Evolutionary conservation across 768 basidiomycete genomes (phyloP), one percentile per base, ranked within the genome.

Genomic region (Phaeolepiota aurea): DNA sequence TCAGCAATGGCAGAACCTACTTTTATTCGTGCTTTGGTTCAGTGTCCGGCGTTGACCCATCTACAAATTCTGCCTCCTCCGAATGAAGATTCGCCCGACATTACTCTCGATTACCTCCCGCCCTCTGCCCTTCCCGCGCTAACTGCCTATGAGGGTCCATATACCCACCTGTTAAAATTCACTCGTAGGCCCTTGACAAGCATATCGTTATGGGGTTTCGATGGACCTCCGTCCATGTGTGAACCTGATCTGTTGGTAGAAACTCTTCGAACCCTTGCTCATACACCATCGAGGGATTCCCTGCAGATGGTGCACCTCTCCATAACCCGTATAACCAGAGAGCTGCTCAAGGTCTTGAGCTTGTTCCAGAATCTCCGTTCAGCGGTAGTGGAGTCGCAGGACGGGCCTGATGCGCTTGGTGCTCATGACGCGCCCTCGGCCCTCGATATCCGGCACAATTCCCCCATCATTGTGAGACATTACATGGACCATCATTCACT

Each of bases 41-140:
- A 54, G 13, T 63, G 59, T 37, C 57, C 59, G 2, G 34, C 40
- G 21, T 50, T 66, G 7, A 47, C 57, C 20, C 52, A 59, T 13
- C 46, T 66, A 9, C 53, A 54, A 28, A 53, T 64, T n/a, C 49
- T 62, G 37, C 48, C 53, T 16, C 58, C 62, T n/a, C 42, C 49
- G 2, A 52, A 55, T 14, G 55, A 55, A n/a, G 33, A 45, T 15
- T 42, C 33, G 7, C 7, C 7, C 33, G 9, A 5, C 33, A 14
- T 19, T 16, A 9, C 5, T 9, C 33, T 35, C n/a, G 9, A 7
- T 16, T 9, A 7, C 18, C 5, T 35, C n/a, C 33, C 33, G 9
- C 33, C 7, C 33, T 7, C 12, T 7, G 33, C 18, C 18, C 33
- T 35, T 15, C 12, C 33, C 18, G 7, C 9, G 7, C 18, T 35